Conservation (phyloP, 176 grass and related monocot genomes). For the Areca catechu region DNA sequence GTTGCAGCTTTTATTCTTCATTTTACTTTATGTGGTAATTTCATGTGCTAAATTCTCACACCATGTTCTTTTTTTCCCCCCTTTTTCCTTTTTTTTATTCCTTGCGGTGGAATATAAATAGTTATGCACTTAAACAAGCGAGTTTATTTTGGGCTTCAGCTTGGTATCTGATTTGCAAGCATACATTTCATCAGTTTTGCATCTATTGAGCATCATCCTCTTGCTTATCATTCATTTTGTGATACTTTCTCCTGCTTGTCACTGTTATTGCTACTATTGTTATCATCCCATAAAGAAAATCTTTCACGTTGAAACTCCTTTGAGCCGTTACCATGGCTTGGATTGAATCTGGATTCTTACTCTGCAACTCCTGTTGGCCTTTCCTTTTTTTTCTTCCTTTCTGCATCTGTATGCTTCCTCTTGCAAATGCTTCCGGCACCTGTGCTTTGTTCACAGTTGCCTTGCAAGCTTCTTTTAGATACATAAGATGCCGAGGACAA, state of each 20-base stretch:
- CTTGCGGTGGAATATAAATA: conserved; percentile 1
- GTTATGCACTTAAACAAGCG: conserved; percentile 9
- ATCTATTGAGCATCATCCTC: conserved; percentile 8
- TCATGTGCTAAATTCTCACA: conserved; percentile 6
- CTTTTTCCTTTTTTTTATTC: background rate
- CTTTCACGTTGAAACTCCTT: conserved; percentile 7
- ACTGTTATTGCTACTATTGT: conserved; percentile 3
- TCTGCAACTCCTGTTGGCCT: conserved; percentile 13
- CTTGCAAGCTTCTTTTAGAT: conserved; percentile 16
- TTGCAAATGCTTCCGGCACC: conserved; percentile 8
- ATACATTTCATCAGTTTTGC: conserved; percentile 1
- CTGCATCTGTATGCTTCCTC: conserved; percentile 4
- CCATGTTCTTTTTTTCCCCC: background rate
- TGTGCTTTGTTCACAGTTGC: conserved; percentile 10
- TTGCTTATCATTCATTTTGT: background rate
- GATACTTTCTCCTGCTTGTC: conserved; percentile 7
- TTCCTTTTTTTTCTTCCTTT: conserved; percentile 10
- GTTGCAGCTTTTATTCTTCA: conserved; percentile 2
- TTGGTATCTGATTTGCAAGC: background rate
- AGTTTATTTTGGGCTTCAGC: background rate
- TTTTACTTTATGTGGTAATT: background rate
- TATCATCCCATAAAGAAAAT: background rate
- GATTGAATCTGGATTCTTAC: conserved; percentile 8
- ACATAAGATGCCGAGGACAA: conserved; percentile 6
- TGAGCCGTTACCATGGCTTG: conserved; percentile 9